Base-by-base conservation (phyloP, 192 early-diverging fungal species). In the Allomyces arbusculus region DNA sequence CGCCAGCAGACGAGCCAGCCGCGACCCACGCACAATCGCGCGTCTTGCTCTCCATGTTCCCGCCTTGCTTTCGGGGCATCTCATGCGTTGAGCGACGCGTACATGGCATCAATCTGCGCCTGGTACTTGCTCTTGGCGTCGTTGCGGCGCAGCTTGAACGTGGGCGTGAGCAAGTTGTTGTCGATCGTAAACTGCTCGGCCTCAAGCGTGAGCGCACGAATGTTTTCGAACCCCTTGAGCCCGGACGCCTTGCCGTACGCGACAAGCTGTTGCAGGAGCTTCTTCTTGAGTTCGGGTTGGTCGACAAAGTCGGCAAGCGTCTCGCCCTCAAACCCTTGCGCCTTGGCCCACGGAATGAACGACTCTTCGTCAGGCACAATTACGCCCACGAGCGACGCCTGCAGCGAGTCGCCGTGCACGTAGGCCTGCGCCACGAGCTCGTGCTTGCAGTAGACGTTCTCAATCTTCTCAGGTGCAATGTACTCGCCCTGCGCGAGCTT, bases 401-500 rank as follows among this genome's bases (percentile, higher is more conserved):
- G 84, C 64, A 97, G 77, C 24, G 89, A 90, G 70, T 99, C 91
- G 64, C 96, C 96, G 76, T 97, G 88, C 8, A 99, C 89, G 75
- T 87, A 97, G 63, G 89, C 76, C 77, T 97, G 93, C 44, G 89
- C 84, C 12, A 96, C 77, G 43, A 90, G 75, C 65, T 73, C 74
- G 75, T 87, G 80, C 73, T 90, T 90, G 62, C 74, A 74, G 72
- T 88, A 87, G 23, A 88, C 77, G 61, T 80, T 79, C 73, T 97
- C 94, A 28, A 95, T 82, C 72, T 92, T 89, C 73, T 97, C 95
- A 40, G 92, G 91, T 8, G 93, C 92, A 69, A 97, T 83, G 72
- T 92, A 96, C 76, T 94, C 91, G 66, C 95, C 95, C 72, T 94
- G 90, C 55, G 89, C 79, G 61, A 97, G 78, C 79, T 90, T 90